phyloP scores from a whole-genome alignment of 176 grass and related monocot species.

The Carex myosuroides region DNA sequence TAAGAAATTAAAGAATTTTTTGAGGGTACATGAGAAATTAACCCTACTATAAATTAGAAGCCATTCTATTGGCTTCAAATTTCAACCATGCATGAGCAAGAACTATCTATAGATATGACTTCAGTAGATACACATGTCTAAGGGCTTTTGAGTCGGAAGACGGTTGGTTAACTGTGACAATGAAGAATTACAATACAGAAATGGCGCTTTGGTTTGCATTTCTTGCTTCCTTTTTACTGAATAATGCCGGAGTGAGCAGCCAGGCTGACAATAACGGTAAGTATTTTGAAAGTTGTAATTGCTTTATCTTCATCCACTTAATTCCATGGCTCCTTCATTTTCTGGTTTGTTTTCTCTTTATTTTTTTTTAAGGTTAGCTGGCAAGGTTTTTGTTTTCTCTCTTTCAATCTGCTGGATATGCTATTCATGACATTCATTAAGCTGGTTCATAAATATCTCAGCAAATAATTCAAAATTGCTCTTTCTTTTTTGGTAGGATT shows the following conservation, averaged over 20 bases:
- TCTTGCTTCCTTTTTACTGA: not conserved
- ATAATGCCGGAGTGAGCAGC: not conserved
- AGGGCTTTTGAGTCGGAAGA: not conserved
- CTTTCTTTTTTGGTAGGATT: conserved; percentile 15
- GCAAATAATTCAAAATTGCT: not conserved
- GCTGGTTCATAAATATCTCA: not conserved
- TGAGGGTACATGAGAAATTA: no score
- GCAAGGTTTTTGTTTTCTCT: no score
- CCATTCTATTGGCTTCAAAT: not conserved
- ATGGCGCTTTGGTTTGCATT: conserved; percentile 7
- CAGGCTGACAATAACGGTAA: conserved; percentile 8
- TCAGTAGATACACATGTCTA: not conserved
- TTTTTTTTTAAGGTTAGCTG: no score
- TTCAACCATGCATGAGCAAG: not conserved
- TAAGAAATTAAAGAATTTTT: no score
- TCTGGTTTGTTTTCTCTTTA: not conserved
- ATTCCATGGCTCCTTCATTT: not conserved
- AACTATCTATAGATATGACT: not conserved
- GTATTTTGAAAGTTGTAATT: not conserved
- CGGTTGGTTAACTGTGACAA: not conserved
- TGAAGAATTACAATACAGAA: not conserved
- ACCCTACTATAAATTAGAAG: not conserved
- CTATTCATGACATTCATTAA: no score
- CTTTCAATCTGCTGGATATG: no score
- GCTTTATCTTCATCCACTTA: not conserved